Evolutionary conservation across 192 early-diverging fungal species (phyloP), one percentile per base, ranked within the genome.

Genomic region (Coemansia sp.): DNA sequence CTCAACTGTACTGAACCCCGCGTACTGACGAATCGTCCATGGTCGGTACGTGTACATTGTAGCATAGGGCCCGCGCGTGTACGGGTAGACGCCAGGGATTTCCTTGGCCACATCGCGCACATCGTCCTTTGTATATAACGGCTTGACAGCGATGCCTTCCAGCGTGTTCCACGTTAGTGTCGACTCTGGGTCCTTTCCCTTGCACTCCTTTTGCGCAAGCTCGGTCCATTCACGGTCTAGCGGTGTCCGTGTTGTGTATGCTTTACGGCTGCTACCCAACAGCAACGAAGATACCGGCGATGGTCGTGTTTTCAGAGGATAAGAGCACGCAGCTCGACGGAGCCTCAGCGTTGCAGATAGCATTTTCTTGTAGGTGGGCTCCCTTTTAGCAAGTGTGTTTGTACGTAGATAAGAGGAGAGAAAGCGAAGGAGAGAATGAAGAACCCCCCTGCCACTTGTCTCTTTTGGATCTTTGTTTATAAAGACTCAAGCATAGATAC

Each of bases 1-100:
- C 68, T 95, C 93, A n/a, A 93, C 93, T 6, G 93, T 95, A 75
- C 87, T 89, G 87, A 95, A 95, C 46, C 93, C 93, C 7, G 93
- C 93, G 73, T 95, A 95, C 86, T 94, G 51, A 12, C 93, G 87
- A 74, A 95, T 87, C 7, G 93, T 95, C 93, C 93, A 95, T 33
- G 92, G 91, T 13, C 89, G 76, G 39, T 86, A 79, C 2, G 91
- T 92, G 82, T 91, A 93, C 90, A 95, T 93, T 55, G 90, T 92
- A 0, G 91, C 91, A 58, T 88, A 89, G 1, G 88, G 88, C 12
- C 93, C 93, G 58, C 93, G 84, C n/a, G 93, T 95, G 67, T 87
- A 95, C 21, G 93, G 93, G 64, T 90, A 95, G 21, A 87, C 88
- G 39, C 93, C 93, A 0, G 93, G 93, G 26, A 93, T 72, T 67